Base-by-base conservation (phyloP, 108 stramenopile genomes). In the Mediolabrus comicus region DNA sequence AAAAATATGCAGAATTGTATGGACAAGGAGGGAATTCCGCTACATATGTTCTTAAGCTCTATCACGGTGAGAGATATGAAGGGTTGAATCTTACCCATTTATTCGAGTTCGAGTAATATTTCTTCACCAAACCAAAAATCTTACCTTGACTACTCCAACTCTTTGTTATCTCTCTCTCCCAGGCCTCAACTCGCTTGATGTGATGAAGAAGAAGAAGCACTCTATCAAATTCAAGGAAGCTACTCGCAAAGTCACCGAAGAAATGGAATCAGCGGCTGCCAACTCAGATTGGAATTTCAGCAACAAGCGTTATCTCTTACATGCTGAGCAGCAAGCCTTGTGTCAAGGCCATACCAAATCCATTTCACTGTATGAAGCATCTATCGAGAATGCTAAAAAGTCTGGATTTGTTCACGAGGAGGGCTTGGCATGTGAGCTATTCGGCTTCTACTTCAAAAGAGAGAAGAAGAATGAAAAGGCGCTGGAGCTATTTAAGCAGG, bases 371-470 rank as follows among this genome's bases (percentile, higher is more conserved):
- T 54, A 16, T 10, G 53, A 26, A 9, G 25, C 53, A 11, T 26
- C 53, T 11, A 16, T 54, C n/a, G 1, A 13, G 11, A 11, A 13
- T 8, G 25, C 53, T 17, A 29, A 7, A 26, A 29, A 26, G 11
- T 54, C 53, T 26, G 27, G 53, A 26, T 29, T 28, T 17, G 14
- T 54, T 54, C 53, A 54, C 53, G 53, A 54, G 53, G 22, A 52
- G 24, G 51, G 51, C 3, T 25, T 52, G 22, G 19, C 51, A 4
- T 52, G 8, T 8, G 51, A 54, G 10, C 10, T 3, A 17, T 13
- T 17, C 11, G 53, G 36, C 9, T 38, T 38, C 14, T 38, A 38
- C 9, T 10, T 2, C 36, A 38, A 38, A 13, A 2, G 36, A 3
- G 14, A 2, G 36, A 10, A 0, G 36, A 2, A 10, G 9, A 2